A percentile compares a stretch with the other conserved stretches of the same genome.
phyloP scores from a whole-genome alignment of 257 asterid species.

The Solanum paucissectum region DNA sequence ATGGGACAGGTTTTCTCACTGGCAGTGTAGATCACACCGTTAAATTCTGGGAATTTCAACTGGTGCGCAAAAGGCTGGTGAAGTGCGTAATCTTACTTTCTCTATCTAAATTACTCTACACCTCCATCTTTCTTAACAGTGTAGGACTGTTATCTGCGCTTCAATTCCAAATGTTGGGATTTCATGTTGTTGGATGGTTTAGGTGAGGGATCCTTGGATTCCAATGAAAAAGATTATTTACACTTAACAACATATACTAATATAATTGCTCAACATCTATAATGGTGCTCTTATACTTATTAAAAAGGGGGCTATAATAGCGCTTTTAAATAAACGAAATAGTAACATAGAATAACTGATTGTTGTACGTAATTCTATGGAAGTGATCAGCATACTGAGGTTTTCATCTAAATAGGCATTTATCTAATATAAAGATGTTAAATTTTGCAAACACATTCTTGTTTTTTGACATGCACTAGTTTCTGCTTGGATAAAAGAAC shows the following conservation, averaged over 20 bases:
- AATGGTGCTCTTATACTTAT: neutral
- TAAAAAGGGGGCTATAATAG: neutral
- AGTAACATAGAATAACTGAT: no score
- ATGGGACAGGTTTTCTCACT: conserved; percentile 60
- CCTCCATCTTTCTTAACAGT: neutral
- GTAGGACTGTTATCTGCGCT: neutral
- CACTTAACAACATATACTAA: neutral
- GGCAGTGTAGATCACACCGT: conserved; percentile 75
- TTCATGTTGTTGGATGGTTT: neutral
- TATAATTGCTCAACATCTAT: neutral
- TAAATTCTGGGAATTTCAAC: conserved; percentile 31
- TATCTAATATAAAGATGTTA: neutral
- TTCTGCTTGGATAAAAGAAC: neutral
- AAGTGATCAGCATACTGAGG: no score
- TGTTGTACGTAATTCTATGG: no score
- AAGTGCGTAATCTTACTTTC: conserved; percentile 25
- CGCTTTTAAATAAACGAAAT: no score
- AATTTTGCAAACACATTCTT: neutral
- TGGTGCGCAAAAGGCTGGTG: conserved; percentile 35
- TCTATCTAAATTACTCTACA: neutral
- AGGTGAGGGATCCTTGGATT: neutral
- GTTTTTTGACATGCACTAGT: neutral
- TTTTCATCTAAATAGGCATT: no score
- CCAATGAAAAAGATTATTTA: neutral
- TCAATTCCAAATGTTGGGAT: neutral